Percentiles rank a stretch among this genome's conserved stretches.
Evolutionary conservation across 306 rosid species (phyloP).

Genomic region (Fagus sylvatica): DNA sequence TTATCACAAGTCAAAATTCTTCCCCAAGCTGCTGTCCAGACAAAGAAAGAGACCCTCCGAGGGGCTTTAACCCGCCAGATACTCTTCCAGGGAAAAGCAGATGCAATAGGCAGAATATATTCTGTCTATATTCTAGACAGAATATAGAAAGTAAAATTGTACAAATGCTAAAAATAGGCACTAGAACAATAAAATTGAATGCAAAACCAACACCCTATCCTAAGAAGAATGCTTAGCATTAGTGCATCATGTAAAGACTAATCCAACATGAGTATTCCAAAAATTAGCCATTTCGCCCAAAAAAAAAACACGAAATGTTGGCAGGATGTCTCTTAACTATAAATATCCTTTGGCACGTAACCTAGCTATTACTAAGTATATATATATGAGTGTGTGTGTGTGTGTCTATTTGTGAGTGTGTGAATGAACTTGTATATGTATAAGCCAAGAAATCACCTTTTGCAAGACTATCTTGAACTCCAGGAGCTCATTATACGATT

Average conservation of each 20-base stretch:
- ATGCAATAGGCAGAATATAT: too few species aligned
- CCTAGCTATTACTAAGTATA: neutral
- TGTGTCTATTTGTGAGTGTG: too few species aligned
- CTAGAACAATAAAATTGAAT: neutral
- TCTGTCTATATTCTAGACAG: neutral
- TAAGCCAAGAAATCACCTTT: conserved; percentile 54
- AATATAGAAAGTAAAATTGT: conserved; percentile 11
- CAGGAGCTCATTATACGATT: conserved; percentile 90
- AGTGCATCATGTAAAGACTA: neutral
- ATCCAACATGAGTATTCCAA: neutral
- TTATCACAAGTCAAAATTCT: too few species aligned
- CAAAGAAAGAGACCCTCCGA: too few species aligned
- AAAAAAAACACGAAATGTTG: neutral
- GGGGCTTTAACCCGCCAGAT: too few species aligned
- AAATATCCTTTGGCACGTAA: neutral
- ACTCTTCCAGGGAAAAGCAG: too few species aligned
- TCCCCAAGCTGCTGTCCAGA: too few species aligned
- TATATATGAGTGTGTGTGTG: neutral
- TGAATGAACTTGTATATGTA: neutral
- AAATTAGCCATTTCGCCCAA: neutral
- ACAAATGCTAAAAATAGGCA: conserved; percentile 5
- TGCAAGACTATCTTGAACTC: conserved; percentile 96
- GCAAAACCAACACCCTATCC: neutral
- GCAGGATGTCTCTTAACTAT: neutral
- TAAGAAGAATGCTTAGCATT: neutral